Evolutionary conservation across 352 stramenopile genomes (phyloP), one percentile per base, ranked within the genome.

Genomic region (Globisporangium sylvaticum): DNA sequence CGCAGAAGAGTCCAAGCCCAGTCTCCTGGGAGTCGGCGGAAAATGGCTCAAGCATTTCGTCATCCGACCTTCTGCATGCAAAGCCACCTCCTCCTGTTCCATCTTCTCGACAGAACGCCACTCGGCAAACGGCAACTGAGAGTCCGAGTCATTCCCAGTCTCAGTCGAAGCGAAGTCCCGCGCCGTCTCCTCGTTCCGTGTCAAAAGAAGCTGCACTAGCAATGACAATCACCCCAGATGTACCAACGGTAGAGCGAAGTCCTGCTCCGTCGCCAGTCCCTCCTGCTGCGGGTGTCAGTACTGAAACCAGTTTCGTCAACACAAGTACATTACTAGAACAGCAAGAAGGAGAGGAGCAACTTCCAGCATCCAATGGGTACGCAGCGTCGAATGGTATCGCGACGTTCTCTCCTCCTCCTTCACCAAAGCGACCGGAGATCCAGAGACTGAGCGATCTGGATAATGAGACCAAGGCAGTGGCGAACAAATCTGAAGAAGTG

Each of bases 391-490:
- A 29, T n/a, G 42, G n/a, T 8, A 29, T 22, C 27, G 58, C 42
- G 9, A 31, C 39, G 44, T 27, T 46, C 22, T 64, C 64, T 46
- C 63, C 63, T 8, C 42, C 24, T 25, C n/a, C 64, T 10, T 64
- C 55, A 1, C 64, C 64, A 50, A 59, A 64, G 31, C 54, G 24
- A 10, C 8, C 22, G 22, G 42, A 20, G 29, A 58, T 65, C 25
- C 60, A 65, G 52, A 58, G 46, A 20, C 60, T 65, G n/a, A 42
- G 53, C 25, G 60, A 65, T 46, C 50, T 65, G 4, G 64, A 58
- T 6, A 22, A 27, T n/a, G 64, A 68, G 10, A 37, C 14, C 29
- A 68, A 62, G 18, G 24, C 29, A 24, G 44, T 34, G 29, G 60
- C n/a, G 14, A 24, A 37, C 31, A 37, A 14, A 22, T 34, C 18